Conservation (phyloP, 805 yeast species). For the Yarrowia keelungensis region DNA sequence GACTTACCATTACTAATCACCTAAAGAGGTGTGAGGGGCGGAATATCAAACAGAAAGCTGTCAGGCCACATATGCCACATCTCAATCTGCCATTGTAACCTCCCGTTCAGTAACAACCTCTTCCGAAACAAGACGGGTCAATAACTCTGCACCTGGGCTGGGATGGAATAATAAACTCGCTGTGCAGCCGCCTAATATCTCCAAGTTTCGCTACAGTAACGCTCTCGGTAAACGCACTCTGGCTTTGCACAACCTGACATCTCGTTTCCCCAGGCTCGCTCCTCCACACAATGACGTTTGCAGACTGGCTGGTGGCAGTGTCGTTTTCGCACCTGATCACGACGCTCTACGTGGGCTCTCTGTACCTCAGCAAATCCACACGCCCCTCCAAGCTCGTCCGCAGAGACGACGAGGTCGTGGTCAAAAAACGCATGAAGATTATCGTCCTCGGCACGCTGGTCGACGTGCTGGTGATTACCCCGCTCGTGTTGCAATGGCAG, state of each 20-base stretch:
- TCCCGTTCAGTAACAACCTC: no score
- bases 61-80: neutral
- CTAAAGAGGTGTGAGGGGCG: no score
- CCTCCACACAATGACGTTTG: conserved; percentile 18
- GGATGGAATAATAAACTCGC: conserved; percentile 6
- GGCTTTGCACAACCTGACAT: no score
- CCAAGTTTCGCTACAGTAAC: conserved; percentile 28
- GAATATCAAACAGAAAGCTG: no score
- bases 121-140: neutral
- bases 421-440: conserved; percentile 46
- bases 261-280: no score
- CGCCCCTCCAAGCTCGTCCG: conserved; percentile 43
- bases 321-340: conserved; percentile 41
- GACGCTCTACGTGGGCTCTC: conserved; percentile 43
- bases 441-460: conserved; percentile 50
- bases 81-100: neutral
- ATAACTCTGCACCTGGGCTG: neutral
- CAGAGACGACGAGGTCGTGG: conserved; percentile 44
- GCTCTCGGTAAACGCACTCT: conserved; percentile 3
- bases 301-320: conserved; percentile 23
- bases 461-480: conserved; percentile 44
- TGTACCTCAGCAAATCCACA: conserved; percentile 42
- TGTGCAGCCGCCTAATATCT: conserved; percentile 35
- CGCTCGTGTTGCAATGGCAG: conserved; percentile 39
- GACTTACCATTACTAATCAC: neutral